Percentiles rank a stretch among this genome's conserved stretches.
phyloP scores from a whole-genome alignment of 2,329 filamentous ascomycete genomes.

The Raffaelea arxii region DNA sequence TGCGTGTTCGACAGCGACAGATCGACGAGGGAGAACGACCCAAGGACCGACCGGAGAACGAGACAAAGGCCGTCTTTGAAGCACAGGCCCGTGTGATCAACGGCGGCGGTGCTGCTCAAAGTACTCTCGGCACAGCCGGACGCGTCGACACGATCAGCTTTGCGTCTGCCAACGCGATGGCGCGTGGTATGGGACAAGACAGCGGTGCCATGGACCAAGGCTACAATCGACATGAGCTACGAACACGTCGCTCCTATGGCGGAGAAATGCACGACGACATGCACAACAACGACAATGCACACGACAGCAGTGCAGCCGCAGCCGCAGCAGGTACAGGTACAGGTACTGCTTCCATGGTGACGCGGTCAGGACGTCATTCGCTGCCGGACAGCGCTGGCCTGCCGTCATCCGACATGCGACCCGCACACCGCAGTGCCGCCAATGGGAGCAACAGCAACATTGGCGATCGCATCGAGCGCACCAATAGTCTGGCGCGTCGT shows the following conservation, averaged over 20 bases:
- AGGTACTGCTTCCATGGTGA: neutral
- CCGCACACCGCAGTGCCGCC: neutral
- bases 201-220: too few relatives aligned
- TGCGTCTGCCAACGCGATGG: slow-evolving; percentile 10
- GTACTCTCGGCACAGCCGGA: slow-evolving; percentile 13
- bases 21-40: slow-evolving; percentile 42
- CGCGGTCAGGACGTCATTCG: slow-evolving; percentile 20
- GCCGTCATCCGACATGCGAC: slow-evolving; percentile 19
- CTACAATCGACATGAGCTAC: slow-evolving; percentile 26
- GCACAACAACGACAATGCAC: too few relatives aligned
- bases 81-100: slow-evolving; percentile 26
- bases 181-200: too few relatives aligned
- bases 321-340: slow-evolving; percentile 3
- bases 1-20: slow-evolving; percentile 49
- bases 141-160: slow-evolving; percentile 12
- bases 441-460: slow-evolving; percentile 4
- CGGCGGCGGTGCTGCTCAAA: slow-evolving; percentile 11
- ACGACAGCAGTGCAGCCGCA: slow-evolving; percentile 18
- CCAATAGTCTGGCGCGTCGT: slow-evolving; percentile 37
- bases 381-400: slow-evolving; percentile 23
- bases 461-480: slow-evolving; percentile 31
- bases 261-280: too few relatives aligned
- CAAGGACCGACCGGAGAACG: slow-evolving; percentile 39
- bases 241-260: slow-evolving; percentile 27
- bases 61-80: slow-evolving; percentile 39